Evolutionary conservation across 768 basidiomycete genomes (phyloP).

Genomic region (Boletus bicolor): DNA sequence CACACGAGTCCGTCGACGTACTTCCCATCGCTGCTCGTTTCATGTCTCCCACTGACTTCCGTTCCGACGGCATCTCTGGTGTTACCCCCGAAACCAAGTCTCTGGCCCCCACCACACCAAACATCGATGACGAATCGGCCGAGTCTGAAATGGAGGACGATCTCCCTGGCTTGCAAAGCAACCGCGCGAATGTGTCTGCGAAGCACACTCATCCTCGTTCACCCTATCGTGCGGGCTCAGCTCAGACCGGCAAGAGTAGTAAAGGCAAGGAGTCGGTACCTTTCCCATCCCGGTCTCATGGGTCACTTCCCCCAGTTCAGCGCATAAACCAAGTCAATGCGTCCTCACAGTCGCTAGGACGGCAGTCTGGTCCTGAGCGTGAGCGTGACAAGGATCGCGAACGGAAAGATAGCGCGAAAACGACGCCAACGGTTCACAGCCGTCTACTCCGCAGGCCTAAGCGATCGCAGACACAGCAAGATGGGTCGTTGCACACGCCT

Average conservation of each 20-base stretch:
- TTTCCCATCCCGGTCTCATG: slow-evolving; percentile 78
- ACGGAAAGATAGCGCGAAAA: slow-evolving; percentile 43
- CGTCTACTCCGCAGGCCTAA: slow-evolving; percentile 67
- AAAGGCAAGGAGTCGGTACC: slow-evolving; percentile 53
- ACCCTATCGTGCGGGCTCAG: slow-evolving; percentile 58
- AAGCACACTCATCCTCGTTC: slow-evolving; percentile 74
- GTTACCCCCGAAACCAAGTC: slow-evolving; percentile 49
- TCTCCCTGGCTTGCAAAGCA: slow-evolving; percentile 30
- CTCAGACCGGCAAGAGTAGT: slow-evolving; percentile 39
- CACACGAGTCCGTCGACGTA: slow-evolving; percentile 67
- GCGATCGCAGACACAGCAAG: slow-evolving; percentile 55
- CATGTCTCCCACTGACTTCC: slow-evolving; percentile 62
- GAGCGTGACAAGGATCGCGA: slow-evolving; percentile 43
- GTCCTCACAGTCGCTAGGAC: slow-evolving; percentile 75
- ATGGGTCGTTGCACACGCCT: slow-evolving; percentile 45
- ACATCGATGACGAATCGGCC: slow-evolving; percentile 72
- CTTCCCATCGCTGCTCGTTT: slow-evolving; percentile 88
- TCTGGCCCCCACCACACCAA: slow-evolving; percentile 44
- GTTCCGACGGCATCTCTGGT: slow-evolving; percentile 43
- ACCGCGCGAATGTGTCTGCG: slow-evolving; percentile 29
- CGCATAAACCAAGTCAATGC: slow-evolving; percentile 47
- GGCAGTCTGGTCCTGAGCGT: slow-evolving; percentile 57
- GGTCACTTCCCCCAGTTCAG: slow-evolving; percentile 67
- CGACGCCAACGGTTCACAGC: slow-evolving; percentile 29
- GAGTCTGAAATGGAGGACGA: slow-evolving; percentile 69